Percentiles rank a stretch among this genome's conserved stretches.
phyloP scores from a whole-genome alignment of 306 rosid genomes.

The Comarum palustre region DNA sequence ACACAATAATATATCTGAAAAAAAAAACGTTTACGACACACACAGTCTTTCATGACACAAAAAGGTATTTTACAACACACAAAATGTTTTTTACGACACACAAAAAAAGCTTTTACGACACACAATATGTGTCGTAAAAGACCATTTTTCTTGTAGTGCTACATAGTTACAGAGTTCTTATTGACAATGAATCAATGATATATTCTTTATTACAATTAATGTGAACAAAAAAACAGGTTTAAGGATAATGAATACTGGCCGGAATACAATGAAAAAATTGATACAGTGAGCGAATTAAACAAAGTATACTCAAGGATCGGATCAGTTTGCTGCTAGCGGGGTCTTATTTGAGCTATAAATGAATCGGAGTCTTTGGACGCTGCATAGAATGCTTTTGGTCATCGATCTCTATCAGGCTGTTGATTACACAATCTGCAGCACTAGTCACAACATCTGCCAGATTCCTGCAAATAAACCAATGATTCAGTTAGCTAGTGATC shows the following conservation, averaged over 20 bases:
- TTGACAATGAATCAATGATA: not conserved
- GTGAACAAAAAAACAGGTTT: not conserved
- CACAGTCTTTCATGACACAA: too few species aligned
- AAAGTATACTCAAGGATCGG: not conserved
- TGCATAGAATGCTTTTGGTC: slow-evolving; percentile 35
- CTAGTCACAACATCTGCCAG: slow-evolving; percentile 56
- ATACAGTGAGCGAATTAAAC: not conserved
- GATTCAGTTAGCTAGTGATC: not conserved
- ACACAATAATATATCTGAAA: too few species aligned
- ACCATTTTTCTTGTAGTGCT: too few species aligned
- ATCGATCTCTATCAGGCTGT: slow-evolving; percentile 60
- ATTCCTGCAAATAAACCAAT: slow-evolving; percentile 43
- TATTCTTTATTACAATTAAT: not conserved
- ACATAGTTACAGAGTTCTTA: too few species aligned
- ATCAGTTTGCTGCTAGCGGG: not conserved
- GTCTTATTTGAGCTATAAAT: not conserved
- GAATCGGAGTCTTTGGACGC: slow-evolving; percentile 20
- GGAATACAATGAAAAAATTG: not conserved
- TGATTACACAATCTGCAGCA: slow-evolving; percentile 56
- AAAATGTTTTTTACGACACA: too few species aligned
- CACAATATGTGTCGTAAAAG: too few species aligned
- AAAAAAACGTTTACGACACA: too few species aligned
- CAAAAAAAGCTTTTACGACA: too few species aligned
- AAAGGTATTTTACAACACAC: too few species aligned
- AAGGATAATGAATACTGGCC: not conserved